Evolutionary conservation across 306 rosid genomes (phyloP).

Genomic region (Corylus avellana): DNA sequence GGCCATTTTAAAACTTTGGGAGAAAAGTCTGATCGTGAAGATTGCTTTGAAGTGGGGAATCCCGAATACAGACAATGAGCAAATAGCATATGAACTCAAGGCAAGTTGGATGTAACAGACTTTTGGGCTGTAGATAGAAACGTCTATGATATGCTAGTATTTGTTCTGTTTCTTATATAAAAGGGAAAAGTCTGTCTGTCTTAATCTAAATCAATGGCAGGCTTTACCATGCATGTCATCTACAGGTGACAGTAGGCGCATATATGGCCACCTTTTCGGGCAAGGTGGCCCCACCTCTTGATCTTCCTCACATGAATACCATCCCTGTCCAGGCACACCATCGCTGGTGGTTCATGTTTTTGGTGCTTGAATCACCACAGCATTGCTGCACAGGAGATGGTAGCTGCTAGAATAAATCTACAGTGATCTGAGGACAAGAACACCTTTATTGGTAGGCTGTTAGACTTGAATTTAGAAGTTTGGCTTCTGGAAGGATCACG

Average conservation of each 20-base stretch:
- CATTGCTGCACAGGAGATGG: neutral
- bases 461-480: neutral
- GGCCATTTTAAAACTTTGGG: conserved; percentile 82
- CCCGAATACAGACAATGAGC: conserved; percentile 70
- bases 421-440: neutral
- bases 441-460: neutral
- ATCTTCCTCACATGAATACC: neutral
- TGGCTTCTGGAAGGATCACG: conserved; percentile 11
- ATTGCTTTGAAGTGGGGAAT: conserved; percentile 77
- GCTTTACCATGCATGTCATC: neutral
- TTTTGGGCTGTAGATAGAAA: neutral
- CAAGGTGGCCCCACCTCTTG: neutral
- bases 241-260: neutral
- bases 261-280: neutral
- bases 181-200: neutral
- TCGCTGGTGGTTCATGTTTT: neutral
- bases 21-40: conserved; percentile 74
- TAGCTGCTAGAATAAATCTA: neutral
- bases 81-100: conserved; percentile 80
- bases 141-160: conserved; percentile 18
- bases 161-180: neutral
- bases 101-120: conserved; percentile 47
- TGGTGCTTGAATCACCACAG: neutral
- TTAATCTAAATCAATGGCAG: neutral
- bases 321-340: neutral